Evolutionary conservation across 2,329 filamentous ascomycete species (phyloP).

Genomic region (Blastomyces gilchristii): DNA sequence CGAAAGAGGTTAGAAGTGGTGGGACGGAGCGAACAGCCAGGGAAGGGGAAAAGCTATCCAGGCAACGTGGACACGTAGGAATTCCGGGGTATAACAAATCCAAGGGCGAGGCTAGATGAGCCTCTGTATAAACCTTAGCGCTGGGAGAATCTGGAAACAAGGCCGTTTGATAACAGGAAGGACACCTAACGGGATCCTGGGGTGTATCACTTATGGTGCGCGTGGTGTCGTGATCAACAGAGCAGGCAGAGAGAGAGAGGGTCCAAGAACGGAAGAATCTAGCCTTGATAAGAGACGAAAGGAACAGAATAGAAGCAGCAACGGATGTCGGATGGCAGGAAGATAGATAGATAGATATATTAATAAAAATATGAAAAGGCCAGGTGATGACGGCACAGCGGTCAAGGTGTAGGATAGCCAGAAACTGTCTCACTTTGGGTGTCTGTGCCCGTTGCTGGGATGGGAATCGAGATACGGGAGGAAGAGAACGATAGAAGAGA

Average conservation of each 20-base stretch:
- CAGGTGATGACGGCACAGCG: background rate
- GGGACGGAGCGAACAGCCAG: background rate
- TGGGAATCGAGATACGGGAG: background rate
- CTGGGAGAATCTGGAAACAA: background rate
- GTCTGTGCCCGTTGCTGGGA: background rate
- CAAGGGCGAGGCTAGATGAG: background rate
- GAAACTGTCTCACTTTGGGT: background rate
- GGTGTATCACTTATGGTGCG: background rate
- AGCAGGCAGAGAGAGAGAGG: background rate
- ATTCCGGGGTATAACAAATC: background rate
- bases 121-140: background rate
- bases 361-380: background rate
- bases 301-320: background rate
- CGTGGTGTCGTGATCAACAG: background rate
- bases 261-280: background rate
- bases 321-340: background rate
- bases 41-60: background rate
- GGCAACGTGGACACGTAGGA: background rate
- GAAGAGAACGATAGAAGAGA: background rate
- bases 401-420: background rate
- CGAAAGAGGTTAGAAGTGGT: background rate
- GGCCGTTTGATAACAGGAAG: conserved; percentile 1
- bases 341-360: background rate
- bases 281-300: background rate
- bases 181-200: background rate